phyloP scores from a whole-genome alignment of 768 basidiomycete genomes.

The Russula dissimulans region DNA sequence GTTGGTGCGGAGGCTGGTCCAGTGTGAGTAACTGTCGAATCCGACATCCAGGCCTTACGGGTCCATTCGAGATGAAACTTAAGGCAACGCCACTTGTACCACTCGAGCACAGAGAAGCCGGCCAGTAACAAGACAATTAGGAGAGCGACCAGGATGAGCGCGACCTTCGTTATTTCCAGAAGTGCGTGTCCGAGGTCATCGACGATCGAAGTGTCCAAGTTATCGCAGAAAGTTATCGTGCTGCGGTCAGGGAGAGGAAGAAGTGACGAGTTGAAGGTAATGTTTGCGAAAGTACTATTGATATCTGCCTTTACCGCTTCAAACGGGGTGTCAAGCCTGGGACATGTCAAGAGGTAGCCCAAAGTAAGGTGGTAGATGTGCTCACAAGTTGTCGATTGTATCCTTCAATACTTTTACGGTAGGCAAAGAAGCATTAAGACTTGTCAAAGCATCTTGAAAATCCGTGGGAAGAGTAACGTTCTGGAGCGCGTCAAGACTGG shows the following conservation, averaged over 20 bases:
- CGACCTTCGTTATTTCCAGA: slow-evolving; percentile 72
- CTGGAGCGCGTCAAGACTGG: slow-evolving; percentile 61
- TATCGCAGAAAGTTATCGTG: slow-evolving; percentile 61
- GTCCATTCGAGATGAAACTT: slow-evolving; percentile 56
- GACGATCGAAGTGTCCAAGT: slow-evolving; percentile 74
- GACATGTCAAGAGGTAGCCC: not conserved
- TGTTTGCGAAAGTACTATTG: slow-evolving; percentile 71
- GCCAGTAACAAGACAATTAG: slow-evolving; percentile 65
- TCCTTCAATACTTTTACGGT: slow-evolving; percentile 67
- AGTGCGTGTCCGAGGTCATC: slow-evolving; percentile 79
- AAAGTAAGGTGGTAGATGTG: slow-evolving; percentile 10
- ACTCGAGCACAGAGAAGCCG: slow-evolving; percentile 69
- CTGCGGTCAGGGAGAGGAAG: slow-evolving; percentile 72
- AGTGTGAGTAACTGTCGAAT: slow-evolving; percentile 50
- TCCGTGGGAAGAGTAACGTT: slow-evolving; percentile 74
- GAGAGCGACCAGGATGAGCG: slow-evolving; percentile 61
- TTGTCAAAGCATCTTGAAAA: slow-evolving; percentile 62
- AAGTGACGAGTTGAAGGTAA: slow-evolving; percentile 60
- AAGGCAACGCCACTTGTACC: slow-evolving; percentile 80
- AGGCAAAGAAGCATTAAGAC: slow-evolving; percentile 75
- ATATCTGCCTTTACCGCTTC: slow-evolving; percentile 82
- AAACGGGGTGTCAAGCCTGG: slow-evolving; percentile 77
- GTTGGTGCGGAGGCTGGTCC: slow-evolving; percentile 35
- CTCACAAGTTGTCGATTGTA: slow-evolving; percentile 58
- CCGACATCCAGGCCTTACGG: slow-evolving; percentile 67